Conservation (phyloP, 495 filamentous ascomycete species). For the Parachaetomium inaequale region DNA sequence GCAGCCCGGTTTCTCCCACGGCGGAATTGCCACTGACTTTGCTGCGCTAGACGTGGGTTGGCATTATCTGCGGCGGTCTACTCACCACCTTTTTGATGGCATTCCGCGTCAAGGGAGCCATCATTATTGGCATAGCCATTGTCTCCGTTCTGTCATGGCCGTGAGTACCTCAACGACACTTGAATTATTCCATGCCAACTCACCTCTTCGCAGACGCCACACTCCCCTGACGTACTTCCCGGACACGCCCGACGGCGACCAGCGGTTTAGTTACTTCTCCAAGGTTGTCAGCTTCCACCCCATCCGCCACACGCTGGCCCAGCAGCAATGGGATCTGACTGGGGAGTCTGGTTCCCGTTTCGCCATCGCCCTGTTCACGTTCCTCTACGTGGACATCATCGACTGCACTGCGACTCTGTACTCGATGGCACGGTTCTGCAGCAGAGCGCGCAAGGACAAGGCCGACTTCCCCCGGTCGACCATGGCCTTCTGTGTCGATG, state of each 20-base stretch:
- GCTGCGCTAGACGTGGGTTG: slow-evolving; percentile 62
- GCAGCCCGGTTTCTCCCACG: neutral
- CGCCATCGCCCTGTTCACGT: slow-evolving; percentile 73
- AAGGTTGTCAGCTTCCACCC: slow-evolving; percentile 74
- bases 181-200: neutral
- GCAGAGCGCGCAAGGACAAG: slow-evolving; percentile 53
- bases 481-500: slow-evolving; percentile 62
- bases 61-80: slow-evolving; percentile 73
- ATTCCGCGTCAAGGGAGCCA: slow-evolving; percentile 73
- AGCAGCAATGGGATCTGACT: slow-evolving; percentile 63
- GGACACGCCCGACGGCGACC: slow-evolving; percentile 58
- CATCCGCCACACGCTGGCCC: slow-evolving; percentile 60
- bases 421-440: slow-evolving; percentile 77
- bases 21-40: slow-evolving; percentile 18
- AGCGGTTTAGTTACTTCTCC: slow-evolving; percentile 72
- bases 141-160: slow-evolving; percentile 84
- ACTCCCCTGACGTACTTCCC: slow-evolving; percentile 79
- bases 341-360: slow-evolving; percentile 55
- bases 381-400: slow-evolving; percentile 81
- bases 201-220: slow-evolving; percentile 43
- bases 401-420: slow-evolving; percentile 64
- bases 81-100: slow-evolving; percentile 74
- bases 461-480: slow-evolving; percentile 65
- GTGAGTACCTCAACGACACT: slow-evolving; percentile 29
- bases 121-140: slow-evolving; percentile 75